Evolutionary conservation across 2,329 filamentous ascomycete species (phyloP).

Genomic region (Apiospora rasikravindrae): DNA sequence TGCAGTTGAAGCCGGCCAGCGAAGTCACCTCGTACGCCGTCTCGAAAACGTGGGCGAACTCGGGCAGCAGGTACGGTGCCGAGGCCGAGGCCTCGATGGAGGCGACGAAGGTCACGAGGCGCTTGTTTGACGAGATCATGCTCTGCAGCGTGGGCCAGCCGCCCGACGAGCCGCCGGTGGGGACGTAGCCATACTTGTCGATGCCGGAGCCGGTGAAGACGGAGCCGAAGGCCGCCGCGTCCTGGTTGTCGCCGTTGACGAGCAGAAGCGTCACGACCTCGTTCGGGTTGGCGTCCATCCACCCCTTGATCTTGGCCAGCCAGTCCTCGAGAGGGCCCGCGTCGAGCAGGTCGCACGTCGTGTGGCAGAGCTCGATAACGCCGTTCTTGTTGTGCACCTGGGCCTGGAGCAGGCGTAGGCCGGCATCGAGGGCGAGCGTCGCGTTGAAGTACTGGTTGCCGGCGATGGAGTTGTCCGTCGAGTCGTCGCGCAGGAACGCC

Average conservation of each 20-base stretch:
- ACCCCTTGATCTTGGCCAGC: constrained; percentile 67
- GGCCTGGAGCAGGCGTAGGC: constrained; percentile 72
- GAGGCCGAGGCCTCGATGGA: constrained; percentile 48
- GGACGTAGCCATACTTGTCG: constrained; percentile 64
- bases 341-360: constrained; percentile 69
- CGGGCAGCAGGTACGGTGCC: constrained; percentile 64
- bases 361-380: constrained; percentile 73
- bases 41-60: constrained; percentile 74
- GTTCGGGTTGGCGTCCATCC: constrained; percentile 73
- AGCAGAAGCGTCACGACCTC: constrained; percentile 78
- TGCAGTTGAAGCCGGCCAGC: constrained; percentile 73
- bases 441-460: constrained; percentile 80
- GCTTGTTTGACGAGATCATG: constrained; percentile 68
- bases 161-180: constrained; percentile 47
- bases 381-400: constrained; percentile 70
- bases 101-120: constrained; percentile 73
- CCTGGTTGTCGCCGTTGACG: constrained; percentile 70
- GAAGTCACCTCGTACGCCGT: constrained; percentile 70
- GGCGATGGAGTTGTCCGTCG: constrained; percentile 64
- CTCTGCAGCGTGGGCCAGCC: constrained; percentile 74
- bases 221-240: constrained; percentile 58
- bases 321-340: constrained; percentile 69
- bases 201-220: constrained; percentile 65
- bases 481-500: constrained; percentile 70
- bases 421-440: constrained; percentile 71